Conservation (phyloP, 2,329 filamentous ascomycete species). For the Cladophialophora immunda region DNA sequence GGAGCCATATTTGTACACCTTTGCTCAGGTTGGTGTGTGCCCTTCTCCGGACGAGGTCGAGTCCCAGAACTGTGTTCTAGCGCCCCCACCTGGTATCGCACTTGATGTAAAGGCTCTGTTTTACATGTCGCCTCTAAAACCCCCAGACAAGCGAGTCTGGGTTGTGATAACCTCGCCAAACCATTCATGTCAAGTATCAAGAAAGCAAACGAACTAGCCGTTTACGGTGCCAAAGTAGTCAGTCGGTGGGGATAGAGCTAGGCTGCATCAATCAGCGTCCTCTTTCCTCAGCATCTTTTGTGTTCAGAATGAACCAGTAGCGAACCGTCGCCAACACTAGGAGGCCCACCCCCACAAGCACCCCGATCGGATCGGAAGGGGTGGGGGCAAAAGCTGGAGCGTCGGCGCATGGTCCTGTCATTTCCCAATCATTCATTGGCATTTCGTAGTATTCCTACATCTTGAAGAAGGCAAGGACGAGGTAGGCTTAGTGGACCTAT, state of each 20-base stretch:
- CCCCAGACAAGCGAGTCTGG: not conserved
- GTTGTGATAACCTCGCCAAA: not conserved
- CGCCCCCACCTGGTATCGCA: not conserved
- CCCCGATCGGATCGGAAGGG: not conserved
- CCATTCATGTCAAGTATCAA: not conserved
- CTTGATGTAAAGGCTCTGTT: not conserved
- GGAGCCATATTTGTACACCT: not conserved
- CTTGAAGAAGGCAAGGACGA: too few relatives aligned
- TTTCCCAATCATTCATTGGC: too few relatives aligned
- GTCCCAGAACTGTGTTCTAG: not conserved
- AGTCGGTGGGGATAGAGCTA: not conserved
- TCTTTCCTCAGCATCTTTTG: not conserved
- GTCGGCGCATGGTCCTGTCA: not conserved
- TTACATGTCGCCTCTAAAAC: not conserved
- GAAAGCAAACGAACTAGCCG: not conserved
- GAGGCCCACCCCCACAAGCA: not conserved
- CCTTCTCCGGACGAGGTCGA: not conserved
- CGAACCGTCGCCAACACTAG: not conserved
- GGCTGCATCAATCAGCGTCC: not conserved
- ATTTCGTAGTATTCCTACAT: too few relatives aligned
- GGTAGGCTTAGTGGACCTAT: too few relatives aligned
- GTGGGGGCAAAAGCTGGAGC: not conserved
- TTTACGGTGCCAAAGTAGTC: not conserved
- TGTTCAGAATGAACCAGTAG: not conserved
- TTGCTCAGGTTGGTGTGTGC: not conserved